Percentiles rank a stretch among this genome's conserved stretches.
Evolutionary conservation across 257 asterid genomes (phyloP).

Genomic region (Orobanche coerulescens): DNA sequence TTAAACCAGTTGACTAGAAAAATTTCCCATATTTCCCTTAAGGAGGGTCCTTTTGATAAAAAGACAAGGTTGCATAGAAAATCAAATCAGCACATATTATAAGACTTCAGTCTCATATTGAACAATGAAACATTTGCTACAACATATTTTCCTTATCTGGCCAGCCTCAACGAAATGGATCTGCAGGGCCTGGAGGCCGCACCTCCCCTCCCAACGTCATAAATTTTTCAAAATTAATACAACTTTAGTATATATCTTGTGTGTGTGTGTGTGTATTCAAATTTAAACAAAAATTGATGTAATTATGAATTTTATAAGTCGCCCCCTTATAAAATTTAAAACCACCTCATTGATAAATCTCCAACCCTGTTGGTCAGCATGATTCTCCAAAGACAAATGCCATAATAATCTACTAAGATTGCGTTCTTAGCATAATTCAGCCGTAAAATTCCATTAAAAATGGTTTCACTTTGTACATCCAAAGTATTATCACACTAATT

Average conservation of each 20-base stretch:
- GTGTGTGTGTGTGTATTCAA: too few relatives aligned
- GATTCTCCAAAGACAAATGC: neutral
- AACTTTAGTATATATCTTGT: too few relatives aligned
- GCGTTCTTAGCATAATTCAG: neutral
- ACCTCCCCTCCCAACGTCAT: too few relatives aligned
- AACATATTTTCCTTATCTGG: neutral
- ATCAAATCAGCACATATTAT: neutral
- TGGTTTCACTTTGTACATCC: neutral
- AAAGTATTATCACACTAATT: neutral
- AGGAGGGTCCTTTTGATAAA: neutral
- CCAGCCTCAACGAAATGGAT: too few relatives aligned
- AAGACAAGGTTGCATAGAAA: neutral
- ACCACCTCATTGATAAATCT: too few relatives aligned
- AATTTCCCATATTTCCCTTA: neutral
- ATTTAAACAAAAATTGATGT: too few relatives aligned
- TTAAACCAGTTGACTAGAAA: neutral
- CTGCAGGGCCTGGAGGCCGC: too few relatives aligned
- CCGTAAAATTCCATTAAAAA: neutral
- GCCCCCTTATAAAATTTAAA: too few relatives aligned
- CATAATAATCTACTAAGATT: neutral
- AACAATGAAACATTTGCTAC: neutral
- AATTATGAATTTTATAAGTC: too few relatives aligned
- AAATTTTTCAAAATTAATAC: too few relatives aligned
- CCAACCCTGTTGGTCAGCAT: neutral
- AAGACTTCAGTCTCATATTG: neutral